phyloP scores from a whole-genome alignment of 192 early-diverging fungal genomes.

The Rhizophlyctis rosea region DNA sequence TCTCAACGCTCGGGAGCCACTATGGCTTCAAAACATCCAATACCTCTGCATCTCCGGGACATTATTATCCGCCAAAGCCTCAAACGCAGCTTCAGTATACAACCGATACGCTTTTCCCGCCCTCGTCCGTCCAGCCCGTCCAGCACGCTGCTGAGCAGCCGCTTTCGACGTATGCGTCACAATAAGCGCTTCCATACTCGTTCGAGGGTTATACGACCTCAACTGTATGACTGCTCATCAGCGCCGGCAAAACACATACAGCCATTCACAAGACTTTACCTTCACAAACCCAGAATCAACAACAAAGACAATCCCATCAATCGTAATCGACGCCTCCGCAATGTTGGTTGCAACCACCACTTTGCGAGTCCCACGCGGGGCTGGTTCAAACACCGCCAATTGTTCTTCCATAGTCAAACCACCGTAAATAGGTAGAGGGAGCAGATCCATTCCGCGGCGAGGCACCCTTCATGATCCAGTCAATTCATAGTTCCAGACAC shows the following conservation, averaged over 20 bases:
- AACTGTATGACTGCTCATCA: no score
- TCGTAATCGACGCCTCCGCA: constrained; percentile 79
- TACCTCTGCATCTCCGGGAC: constrained; percentile 57
- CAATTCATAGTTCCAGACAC: no score
- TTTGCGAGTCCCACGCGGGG: constrained; percentile 61
- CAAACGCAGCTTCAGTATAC: constrained; percentile 44
- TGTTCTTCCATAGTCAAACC: constrained; percentile 68
- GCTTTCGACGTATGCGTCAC: constrained; percentile 42
- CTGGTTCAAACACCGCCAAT: constrained; percentile 59
- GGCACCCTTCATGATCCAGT: no score
- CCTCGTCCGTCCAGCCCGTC: constrained; percentile 45
- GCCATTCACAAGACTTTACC: no score
- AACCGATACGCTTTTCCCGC: constrained; percentile 55
- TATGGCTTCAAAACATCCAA: constrained; percentile 14
- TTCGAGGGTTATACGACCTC: constrained; percentile 39
- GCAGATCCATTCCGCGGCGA: no score
- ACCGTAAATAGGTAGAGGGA: constrained; percentile 66
- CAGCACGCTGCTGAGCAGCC: constrained; percentile 43
- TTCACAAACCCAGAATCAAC: constrained; percentile 81
- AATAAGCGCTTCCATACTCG: constrained; percentile 41
- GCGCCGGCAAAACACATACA: not conserved
- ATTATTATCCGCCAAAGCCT: constrained; percentile 16
- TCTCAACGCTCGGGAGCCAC: not conserved
- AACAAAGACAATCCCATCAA: constrained; percentile 73
- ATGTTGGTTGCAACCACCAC: constrained; percentile 88